Percentiles rank a stretch among this genome's conserved stretches.
Conservation (phyloP, 257 asterid genomes). For the Nicotiana knightiana region DNA sequence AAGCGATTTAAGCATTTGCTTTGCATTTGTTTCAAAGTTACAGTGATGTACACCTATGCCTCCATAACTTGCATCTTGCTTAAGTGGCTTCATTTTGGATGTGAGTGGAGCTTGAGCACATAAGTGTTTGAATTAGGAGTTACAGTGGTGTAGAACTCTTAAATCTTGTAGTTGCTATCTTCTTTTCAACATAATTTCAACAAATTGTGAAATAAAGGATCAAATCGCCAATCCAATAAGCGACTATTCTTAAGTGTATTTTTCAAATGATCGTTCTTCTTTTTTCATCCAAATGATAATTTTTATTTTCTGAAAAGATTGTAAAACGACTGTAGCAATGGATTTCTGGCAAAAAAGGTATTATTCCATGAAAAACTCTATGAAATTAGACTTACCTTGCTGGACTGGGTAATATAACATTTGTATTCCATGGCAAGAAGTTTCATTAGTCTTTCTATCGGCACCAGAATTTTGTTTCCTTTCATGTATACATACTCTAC, state of each 20-base stretch:
- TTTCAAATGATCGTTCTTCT: background rate
- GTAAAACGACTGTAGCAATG: background rate
- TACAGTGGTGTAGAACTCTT: background rate
- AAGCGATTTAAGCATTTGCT: background rate
- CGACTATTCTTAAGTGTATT: background rate
- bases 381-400: background rate
- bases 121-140: too few relatives aligned
- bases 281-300: too few relatives aligned
- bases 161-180: background rate
- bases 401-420: background rate
- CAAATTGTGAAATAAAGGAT: background rate
- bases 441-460: background rate
- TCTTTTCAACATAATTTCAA: background rate
- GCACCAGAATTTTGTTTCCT: background rate
- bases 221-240: too few relatives aligned
- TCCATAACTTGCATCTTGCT: too few relatives aligned
- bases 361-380: background rate
- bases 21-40: background rate
- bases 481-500: background rate
- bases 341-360: background rate
- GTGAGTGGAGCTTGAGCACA: too few relatives aligned
- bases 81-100: too few relatives aligned
- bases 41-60: background rate
- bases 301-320: background rate
- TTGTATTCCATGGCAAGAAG: background rate